A percentile compares a stretch with the other conserved stretches of the same genome.
phyloP scores from a whole-genome alignment of 345 rosid genomes.

The Populus nigra region DNA sequence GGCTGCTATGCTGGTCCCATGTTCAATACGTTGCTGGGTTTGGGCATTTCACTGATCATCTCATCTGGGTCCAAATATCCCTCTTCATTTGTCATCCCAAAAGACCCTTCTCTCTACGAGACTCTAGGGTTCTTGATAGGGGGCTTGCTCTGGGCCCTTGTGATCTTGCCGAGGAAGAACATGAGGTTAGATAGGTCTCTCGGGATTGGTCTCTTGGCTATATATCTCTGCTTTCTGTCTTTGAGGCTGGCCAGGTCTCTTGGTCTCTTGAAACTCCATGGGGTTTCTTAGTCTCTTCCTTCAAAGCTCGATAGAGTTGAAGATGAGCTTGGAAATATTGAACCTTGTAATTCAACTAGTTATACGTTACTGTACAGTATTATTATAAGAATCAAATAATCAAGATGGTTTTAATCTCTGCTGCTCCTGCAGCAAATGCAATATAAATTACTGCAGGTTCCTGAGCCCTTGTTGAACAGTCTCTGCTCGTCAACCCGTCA shows the following conservation, averaged over 20 bases:
- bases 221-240: conserved; percentile 66
- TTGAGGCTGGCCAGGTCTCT: conserved; percentile 44
- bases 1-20: conserved; percentile 95
- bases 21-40: conserved; percentile 76
- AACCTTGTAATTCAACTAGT: conserved; percentile 10
- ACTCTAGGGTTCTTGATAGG: conserved; percentile 62
- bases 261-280: conserved; percentile 33
- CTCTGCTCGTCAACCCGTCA: too few species aligned
- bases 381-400: conserved; percentile 4
- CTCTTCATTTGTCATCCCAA: conserved; percentile 48
- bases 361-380: background rate
- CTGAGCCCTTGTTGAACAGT: background rate
- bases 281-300: background rate
- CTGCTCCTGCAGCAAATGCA: background rate
- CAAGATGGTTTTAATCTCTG: background rate
- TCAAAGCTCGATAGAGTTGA: background rate
- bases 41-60: conserved; percentile 64
- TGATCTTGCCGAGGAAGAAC: conserved; percentile 60
- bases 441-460: background rate
- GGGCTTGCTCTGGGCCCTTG: conserved; percentile 82
- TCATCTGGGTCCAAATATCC: conserved; percentile 67
- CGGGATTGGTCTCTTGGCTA: conserved; percentile 71
- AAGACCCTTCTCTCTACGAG: conserved; percentile 61
- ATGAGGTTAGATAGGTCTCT: conserved; percentile 65
- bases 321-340: background rate